Conservation (phyloP, 2,329 filamentous ascomycete genomes). For the Penicillium freii region DNA sequence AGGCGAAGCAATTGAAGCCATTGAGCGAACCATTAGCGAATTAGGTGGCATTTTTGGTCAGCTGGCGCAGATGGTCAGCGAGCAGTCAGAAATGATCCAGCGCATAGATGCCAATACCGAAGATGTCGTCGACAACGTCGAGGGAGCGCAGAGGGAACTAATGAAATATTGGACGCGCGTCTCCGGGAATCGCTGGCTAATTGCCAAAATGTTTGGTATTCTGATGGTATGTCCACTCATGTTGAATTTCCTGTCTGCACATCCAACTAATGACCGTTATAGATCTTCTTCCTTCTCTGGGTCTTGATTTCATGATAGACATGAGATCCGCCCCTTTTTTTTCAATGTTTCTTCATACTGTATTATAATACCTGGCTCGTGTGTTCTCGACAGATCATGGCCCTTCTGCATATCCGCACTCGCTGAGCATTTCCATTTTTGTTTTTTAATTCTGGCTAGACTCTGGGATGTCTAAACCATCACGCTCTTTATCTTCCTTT, state of each 20-base stretch:
- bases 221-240: conserved; percentile 62
- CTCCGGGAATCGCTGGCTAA: conserved; percentile 90
- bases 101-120: conserved; percentile 96
- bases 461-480: conserved; percentile 19
- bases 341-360: conserved; percentile 21
- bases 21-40: conserved; percentile 92
- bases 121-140: conserved; percentile 97
- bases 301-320: conserved; percentile 57
- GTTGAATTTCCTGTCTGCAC: background rate
- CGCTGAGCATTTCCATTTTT: conserved; percentile 17
- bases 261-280: conserved; percentile 5
- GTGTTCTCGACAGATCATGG: conserved; percentile 22
- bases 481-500: conserved; percentile 11
- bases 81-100: conserved; percentile 97
- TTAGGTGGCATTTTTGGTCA: conserved; percentile 91
- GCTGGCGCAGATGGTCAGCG: conserved; percentile 91
- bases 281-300: conserved; percentile 79
- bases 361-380: conserved; percentile 33
- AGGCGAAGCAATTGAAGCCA: conserved; percentile 93
- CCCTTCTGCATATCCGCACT: conserved; percentile 18
- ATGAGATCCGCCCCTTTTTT: conserved; percentile 9
- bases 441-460: conserved; percentile 25
- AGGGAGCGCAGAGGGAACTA: conserved; percentile 89
- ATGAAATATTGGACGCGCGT: conserved; percentile 97
- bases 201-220: conserved; percentile 78